Base-by-base conservation (phyloP, 768 basidiomycete genomes). In the Leucogyrophana mollusca region DNA sequence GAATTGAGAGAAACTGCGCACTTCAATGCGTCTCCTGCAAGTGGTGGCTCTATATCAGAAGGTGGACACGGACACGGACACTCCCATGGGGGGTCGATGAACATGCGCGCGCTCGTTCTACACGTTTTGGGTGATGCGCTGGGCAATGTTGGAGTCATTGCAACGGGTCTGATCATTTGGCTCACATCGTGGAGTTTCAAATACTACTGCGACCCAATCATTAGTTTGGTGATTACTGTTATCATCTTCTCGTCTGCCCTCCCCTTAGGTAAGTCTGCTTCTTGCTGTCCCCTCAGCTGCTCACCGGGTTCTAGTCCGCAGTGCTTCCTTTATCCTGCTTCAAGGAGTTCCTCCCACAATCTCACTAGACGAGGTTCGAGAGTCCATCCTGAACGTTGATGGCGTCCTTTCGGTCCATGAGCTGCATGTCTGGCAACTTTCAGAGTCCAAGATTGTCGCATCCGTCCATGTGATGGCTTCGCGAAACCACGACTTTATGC, bases 121-220 rank as follows among this genome's bases (percentile, higher is more conserved):
- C 96, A 99, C 65, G 96, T 98, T 32, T 66, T 99, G 36, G 95
- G 95, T 25, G 95, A 99, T 71, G 95, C 95, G 45, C 78, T 99
- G 20, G 96, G 96, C 40, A 98, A 99, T 65, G 90, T 98, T 51
- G 96, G 96, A 43, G 96, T 99, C 51, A 96, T 99, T 49, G 83
- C 87, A 27, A 91, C 94, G 4, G 96, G 96, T 46, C 79, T 98
- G 9, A 73, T 98, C 60, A 96, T 99, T 60, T 94, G 92, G 94
- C 77, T 89, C 47, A 85, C 87, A 1, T 70, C 80, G 20, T 94
- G 90, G 83, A 67, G 71, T 55, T 94, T 80, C 77, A 92, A 88
- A 61, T 89, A 83, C 59, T 96, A 94, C 70, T 93, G 84, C 54
- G 96, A 99, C 64, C 96, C 96, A 1, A 63, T 87, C 33, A 93